Evolutionary conservation across 2,329 filamentous ascomycete genomes (phyloP), one percentile per base, ranked within the genome.

Genomic region (Aspergillus nomiae): DNA sequence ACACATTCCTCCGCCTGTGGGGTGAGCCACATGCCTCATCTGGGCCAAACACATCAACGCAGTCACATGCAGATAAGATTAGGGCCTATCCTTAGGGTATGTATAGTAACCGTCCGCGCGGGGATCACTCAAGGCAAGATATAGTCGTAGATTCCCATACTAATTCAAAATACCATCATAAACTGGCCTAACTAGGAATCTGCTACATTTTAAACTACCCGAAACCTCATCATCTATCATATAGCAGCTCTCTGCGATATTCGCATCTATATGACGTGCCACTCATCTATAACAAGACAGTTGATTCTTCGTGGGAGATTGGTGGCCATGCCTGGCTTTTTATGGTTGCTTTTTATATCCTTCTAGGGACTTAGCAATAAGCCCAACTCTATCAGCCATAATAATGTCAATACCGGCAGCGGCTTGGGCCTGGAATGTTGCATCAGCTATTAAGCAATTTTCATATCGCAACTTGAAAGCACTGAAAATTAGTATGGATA

Each of bases 361-460:
- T 48, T n/a, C 28, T 26, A 67, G 56, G 10, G 59, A 62, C 43
- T 50, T 62, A 10, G 67, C 50, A 50, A 72, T 66, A 24, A 69
- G 58, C 2, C 65, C 61, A 55, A 72, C 65, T 36, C 64, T 65
- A 59, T 72, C 69, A 2, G 63, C 63, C 43, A 71, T 69, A 9
- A 70, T 46, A 58, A 71, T 61, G 32, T 71, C 65, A 56, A 71
- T 64, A 7, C 68, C 69, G 30, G 69, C 69, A 11, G 63, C 51
- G 24, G 59, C 61, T 67, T 71, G 68, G 30, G 64, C n/a, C 69
- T 72, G 34, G 30, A 21, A 36, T 3, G 43, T 21, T 28, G 1
- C 5, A 34, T 21, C 21, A 53, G 30, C 16, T 19, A 34, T 3
- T 21, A 10, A 45, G 11, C 21, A 68, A 60, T 67, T 73, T 73